phyloP scores from a whole-genome alignment of 1,139 yeast genomes.

The Lodderomyces theae region DNA sequence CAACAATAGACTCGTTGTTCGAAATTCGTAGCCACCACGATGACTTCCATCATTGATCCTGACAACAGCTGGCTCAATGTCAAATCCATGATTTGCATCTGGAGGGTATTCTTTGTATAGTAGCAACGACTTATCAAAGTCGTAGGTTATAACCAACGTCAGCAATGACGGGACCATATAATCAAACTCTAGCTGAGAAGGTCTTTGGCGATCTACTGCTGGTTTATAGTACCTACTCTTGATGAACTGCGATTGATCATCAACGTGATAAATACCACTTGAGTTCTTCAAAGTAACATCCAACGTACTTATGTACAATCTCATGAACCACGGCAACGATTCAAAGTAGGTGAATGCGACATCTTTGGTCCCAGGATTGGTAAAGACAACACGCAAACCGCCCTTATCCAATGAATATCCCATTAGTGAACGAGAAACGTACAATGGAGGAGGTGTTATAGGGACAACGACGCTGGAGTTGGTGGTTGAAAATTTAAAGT shows the following conservation, averaged over 20 bases:
- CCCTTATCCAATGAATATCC: constrained; percentile 93
- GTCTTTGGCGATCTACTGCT: constrained; percentile 75
- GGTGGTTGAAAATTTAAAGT: constrained; percentile 31
- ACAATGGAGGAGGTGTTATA: constrained; percentile 56
- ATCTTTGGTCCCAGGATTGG: constrained; percentile 55
- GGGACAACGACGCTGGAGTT: constrained; percentile 20
- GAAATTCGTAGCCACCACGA: constrained; percentile 47
- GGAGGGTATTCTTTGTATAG: constrained; percentile 95
- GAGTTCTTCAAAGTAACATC: constrained; percentile 20
- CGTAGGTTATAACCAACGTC: constrained; percentile 63
- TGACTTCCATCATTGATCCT: constrained; percentile 42
- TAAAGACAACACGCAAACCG: constrained; percentile 76
- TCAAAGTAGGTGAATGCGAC: constrained; percentile 68
- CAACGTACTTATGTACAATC: constrained; percentile 74
- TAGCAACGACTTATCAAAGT: constrained; percentile 83
- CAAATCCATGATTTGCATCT: constrained; percentile 98
- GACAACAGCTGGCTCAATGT: constrained; percentile 84
- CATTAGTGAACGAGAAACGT: constrained; percentile 80
- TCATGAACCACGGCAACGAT: constrained; percentile 90
- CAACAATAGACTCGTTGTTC: constrained; percentile 82
- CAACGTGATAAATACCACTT: constrained; percentile 20
- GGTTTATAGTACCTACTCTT: constrained; percentile 65
- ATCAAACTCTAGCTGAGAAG: constrained; percentile 76
- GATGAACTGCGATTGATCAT: constrained; percentile 24
- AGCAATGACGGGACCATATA: constrained; percentile 63